A percentile compares a stretch with the other conserved stretches of the same genome.
phyloP scores from a whole-genome alignment of 306 rosid species.

The Adenanthera pavonina region DNA sequence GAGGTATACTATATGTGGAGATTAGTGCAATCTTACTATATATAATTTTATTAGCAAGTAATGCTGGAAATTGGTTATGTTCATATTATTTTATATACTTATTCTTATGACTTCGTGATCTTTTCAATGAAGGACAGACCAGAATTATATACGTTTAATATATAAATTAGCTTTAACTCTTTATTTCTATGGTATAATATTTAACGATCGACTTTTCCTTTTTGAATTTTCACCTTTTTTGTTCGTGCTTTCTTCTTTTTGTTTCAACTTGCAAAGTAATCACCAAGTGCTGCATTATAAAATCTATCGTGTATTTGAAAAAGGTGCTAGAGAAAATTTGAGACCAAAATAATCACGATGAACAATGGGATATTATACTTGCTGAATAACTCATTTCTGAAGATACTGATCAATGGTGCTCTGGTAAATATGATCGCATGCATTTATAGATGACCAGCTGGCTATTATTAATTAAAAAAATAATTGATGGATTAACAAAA shows the following conservation, averaged over 20 bases:
- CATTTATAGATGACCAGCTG: too few species aligned
- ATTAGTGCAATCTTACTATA: neutral
- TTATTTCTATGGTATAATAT: too few species aligned
- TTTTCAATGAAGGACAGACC: slow-evolving; percentile 22
- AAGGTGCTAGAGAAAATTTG: too few species aligned
- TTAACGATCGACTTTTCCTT: neutral
- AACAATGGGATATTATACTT: too few species aligned
- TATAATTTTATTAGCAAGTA: neutral
- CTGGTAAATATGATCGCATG: too few species aligned
- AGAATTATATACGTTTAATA: neutral
- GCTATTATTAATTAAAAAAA: too few species aligned
- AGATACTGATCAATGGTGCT: too few species aligned
- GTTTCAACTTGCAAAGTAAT: neutral
- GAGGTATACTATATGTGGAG: neutral
- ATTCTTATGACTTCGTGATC: neutral
- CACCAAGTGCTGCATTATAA: neutral
- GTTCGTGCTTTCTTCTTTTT: neutral
- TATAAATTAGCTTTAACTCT: too few species aligned
- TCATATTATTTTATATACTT: neutral
- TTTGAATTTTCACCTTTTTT: neutral
- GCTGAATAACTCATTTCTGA: too few species aligned
- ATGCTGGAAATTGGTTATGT: neutral
- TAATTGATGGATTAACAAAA: too few species aligned
- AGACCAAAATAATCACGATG: too few species aligned
- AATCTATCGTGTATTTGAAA: too few species aligned